Base-by-base conservation (phyloP, 2,329 filamentous ascomycete genomes). In the Hirsutella thompsonii region DNA sequence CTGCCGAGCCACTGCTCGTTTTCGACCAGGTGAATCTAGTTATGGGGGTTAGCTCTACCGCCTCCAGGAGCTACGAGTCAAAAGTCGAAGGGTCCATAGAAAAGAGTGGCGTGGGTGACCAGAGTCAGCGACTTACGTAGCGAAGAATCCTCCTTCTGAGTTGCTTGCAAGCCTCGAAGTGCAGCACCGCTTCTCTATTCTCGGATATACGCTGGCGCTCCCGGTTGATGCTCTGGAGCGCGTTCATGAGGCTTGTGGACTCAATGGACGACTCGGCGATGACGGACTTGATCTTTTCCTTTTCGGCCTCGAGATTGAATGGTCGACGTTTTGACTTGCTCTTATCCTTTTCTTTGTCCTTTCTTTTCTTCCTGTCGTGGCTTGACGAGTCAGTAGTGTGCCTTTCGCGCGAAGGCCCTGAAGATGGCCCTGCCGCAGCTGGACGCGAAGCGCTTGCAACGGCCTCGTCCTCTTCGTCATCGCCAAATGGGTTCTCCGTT, bases 1-100 rank as follows among this genome's bases (percentile, higher is more conserved):
- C 86, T 81, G 34, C 90, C 92, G 8, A 98, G 79, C 71, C 84
- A 95, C 54, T 96, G 81, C 55, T 96, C 90, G 8, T 79, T 81
- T 57, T 94, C 86, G 11, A 96, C 83, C 39, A 88, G 74, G 55
- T 96, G 87, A 47, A 96, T 94, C 76, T 81, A 42, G 2, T 2
- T 13, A 28, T 33, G 3, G 28, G 46, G 20, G 16, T 45, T 20
- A 44, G 39, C 28, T 33, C 20, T n/a, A 33, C 9, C 13, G n/a
- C 3, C 5, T 4, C 11, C 23, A 11, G 6, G 11, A 6, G 23
- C 11, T 11, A 11, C 11, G 23, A 26, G 11, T 6, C 11, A 26
- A 26, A 11, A 26, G 23, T 11, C 6, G 11, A 26, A 26, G 23
- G 11, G 23, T 6, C 23, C 6, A 3, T n/a, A 11, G 29, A 32